Evolutionary conservation across 2,329 filamentous ascomycete genomes (phyloP).

Genomic region (Claviceps sp.): DNA sequence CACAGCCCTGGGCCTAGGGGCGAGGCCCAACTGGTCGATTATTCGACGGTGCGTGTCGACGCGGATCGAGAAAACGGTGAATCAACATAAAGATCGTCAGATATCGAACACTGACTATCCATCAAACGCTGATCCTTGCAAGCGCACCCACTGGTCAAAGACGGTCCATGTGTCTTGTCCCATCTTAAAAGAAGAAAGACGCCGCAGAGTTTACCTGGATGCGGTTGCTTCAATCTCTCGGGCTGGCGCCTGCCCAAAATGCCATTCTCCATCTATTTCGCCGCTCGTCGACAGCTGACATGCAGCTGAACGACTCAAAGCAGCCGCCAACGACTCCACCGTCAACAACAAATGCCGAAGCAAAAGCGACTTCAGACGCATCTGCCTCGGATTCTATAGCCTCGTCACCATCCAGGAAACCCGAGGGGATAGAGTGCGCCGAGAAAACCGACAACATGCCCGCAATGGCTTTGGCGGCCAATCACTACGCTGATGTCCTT

Average conservation of each 20-base stretch:
- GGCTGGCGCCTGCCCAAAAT: conserved; percentile 18
- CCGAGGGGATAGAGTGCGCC: too few species aligned
- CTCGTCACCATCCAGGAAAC: neutral
- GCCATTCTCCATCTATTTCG: conserved; percentile 20
- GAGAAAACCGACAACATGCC: neutral
- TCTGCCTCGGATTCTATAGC: conserved; percentile 4
- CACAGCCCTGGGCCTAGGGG: too few species aligned
- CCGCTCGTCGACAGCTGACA: conserved; percentile 13
- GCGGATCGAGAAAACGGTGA: neutral
- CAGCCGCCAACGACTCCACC: neutral
- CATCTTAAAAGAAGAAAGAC: neutral
- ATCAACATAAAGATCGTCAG: too few species aligned
- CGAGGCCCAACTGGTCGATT: neutral
- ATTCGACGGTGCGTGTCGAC: neutral
- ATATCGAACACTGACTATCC: too few species aligned
- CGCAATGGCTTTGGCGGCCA: conserved; percentile 7
- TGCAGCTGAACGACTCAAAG: conserved; percentile 2
- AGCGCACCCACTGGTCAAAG: neutral
- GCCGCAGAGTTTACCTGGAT: conserved; percentile 6
- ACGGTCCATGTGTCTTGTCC: neutral
- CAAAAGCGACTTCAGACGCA: conserved; percentile 2
- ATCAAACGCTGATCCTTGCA: too few species aligned
- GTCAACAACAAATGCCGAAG: conserved; percentile 3
- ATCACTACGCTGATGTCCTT: neutral
- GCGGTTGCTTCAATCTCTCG: conserved; percentile 16